Base-by-base conservation (phyloP, 2,329 filamentous ascomycete species). In the Aureobasidium sp. region DNA sequence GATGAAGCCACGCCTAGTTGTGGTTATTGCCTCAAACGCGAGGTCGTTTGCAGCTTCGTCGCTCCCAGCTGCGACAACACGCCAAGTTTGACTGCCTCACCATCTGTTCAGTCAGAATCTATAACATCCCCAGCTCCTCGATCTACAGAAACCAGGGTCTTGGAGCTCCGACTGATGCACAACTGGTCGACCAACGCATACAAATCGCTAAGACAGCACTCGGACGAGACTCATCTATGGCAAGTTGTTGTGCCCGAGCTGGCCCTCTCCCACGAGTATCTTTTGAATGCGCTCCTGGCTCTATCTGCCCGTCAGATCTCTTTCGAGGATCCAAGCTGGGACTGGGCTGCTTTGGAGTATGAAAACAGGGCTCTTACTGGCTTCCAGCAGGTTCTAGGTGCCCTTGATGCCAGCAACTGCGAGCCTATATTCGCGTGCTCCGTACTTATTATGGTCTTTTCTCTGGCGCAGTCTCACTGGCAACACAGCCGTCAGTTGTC, bases 1-100 rank as follows among this genome's bases (percentile, higher is more conserved):
- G 63, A 64, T 44, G 63, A 64, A 55, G 44, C 37, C 3, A 31
- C 14, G 8, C 63, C 63, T 5, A 45, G 45, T 31, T 64, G 63
- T 49, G 42, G 62, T 4, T 60, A 63, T 42, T 64, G 63, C 20
- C 15, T 52, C 14, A 62, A 62, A 25, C 53, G 60, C 2, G 41
- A 53, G 4, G 29, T 62, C 8, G 31, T 37, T 9, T 64, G 63
- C 25, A 53, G 58, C 47, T 52, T 53, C n/a, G 17, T 25, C 7
- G 20, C 39, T 22, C 14, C 15, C 1, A 45, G 27, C 17, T 12
- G n/a, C 17, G 39, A 44, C 5, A 45, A 34, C n/a, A 25, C 15
- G n/a, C 12, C n/a, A 9, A 45, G 29, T 11, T 29, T 45, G 11
- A 15, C n/a, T 3, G 39, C 22, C 9, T 57, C 53, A 0, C 53